Percentiles rank a stretch among this genome's conserved stretches.
Conservation (phyloP, 73 alveolate genomes). For the Paramecium primaurelia region DNA sequence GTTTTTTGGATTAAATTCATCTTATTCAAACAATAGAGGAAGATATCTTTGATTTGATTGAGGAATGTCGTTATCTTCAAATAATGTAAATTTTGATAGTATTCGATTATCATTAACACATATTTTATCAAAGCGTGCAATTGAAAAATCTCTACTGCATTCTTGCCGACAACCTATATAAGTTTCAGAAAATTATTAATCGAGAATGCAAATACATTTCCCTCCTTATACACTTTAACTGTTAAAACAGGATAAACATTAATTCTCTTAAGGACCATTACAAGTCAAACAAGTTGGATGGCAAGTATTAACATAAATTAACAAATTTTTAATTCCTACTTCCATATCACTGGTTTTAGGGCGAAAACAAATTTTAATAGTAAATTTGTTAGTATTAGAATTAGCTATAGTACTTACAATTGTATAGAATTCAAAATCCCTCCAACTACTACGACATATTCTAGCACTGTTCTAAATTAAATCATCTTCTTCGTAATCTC, state of each 20-base stretch:
- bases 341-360: background rate
- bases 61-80: background rate
- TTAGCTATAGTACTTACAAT: background rate
- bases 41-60: background rate
- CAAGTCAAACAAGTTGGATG: conserved; percentile 29
- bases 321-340: background rate
- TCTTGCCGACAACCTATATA: background rate
- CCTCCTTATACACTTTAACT: background rate
- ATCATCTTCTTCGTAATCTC: background rate
- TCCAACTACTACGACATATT: background rate
- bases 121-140: background rate
- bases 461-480: background rate
- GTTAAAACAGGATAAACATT: background rate
- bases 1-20: background rate
- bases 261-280: background rate
- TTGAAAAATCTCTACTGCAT: background rate
- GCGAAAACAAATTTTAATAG: background rate
- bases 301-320: background rate
- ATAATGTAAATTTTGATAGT: background rate
- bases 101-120: background rate
- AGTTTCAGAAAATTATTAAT: background rate
- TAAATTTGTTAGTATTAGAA: background rate
- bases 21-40: background rate
- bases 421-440: background rate
- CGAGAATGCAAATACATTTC: background rate